Conservation (phyloP, 805 yeast genomes). For the Candida ulmi region DNA sequence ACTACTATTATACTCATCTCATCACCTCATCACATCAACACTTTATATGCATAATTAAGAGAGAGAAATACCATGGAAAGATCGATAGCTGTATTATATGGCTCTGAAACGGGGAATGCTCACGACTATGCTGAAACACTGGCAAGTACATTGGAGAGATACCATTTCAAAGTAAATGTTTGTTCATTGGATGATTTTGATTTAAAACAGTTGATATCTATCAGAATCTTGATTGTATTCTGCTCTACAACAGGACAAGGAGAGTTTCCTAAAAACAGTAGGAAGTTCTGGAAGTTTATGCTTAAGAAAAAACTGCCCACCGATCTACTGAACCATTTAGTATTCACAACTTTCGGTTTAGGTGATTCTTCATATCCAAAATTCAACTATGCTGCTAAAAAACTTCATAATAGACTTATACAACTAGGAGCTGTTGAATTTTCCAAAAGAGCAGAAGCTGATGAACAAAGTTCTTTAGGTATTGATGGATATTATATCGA, state of each 20-base stretch:
- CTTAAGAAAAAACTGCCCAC: slow-evolving; percentile 59
- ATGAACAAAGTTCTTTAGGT: slow-evolving; percentile 76
- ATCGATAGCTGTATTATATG: slow-evolving; percentile 63
- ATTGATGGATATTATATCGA: slow-evolving; percentile 70
- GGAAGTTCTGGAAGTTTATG: slow-evolving; percentile 68
- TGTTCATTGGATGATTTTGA: slow-evolving; percentile 57
- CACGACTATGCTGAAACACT: slow-evolving; percentile 75
- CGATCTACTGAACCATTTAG: slow-evolving; percentile 54
- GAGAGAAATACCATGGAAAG: too few relatives aligned
- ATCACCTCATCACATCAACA: too few relatives aligned
- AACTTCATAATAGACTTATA: slow-evolving; percentile 66
- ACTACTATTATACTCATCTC: too few relatives aligned
- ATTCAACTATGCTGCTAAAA: slow-evolving; percentile 82
- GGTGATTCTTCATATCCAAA: slow-evolving; percentile 92
- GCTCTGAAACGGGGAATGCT: slow-evolving; percentile 90
- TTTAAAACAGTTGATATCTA: slow-evolving; percentile 45
- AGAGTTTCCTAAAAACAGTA: slow-evolving; percentile 75
- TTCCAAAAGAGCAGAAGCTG: slow-evolving; percentile 78
- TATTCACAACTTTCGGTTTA: slow-evolving; percentile 74
- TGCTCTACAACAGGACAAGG: slow-evolving; percentile 97
- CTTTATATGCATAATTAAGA: too few relatives aligned
- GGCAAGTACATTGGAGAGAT: slow-evolving; percentile 47
- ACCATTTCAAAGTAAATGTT: slow-evolving; percentile 42
- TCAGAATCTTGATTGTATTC: slow-evolving; percentile 44
- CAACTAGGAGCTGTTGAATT: slow-evolving; percentile 82